Conservation (phyloP, 2,329 filamentous ascomycete genomes). For the Ceratocystis ficicola region DNA sequence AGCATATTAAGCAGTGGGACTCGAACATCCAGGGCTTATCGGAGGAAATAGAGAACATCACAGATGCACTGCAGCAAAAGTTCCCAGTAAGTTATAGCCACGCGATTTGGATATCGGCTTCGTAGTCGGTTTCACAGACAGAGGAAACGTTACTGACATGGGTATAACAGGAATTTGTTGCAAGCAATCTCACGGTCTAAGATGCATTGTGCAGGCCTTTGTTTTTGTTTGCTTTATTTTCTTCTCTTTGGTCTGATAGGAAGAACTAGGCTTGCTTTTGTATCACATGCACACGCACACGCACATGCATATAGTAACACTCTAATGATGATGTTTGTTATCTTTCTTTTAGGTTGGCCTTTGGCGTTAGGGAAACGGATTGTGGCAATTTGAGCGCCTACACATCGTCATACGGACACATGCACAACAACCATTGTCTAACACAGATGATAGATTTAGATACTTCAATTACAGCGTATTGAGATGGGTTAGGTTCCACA, state of each 20-base stretch:
- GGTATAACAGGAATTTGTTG: conserved; percentile 4
- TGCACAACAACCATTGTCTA: not conserved
- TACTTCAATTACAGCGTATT: not conserved
- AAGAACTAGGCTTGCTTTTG: not conserved
- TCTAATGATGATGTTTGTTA: not conserved
- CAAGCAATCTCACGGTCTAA: not conserved
- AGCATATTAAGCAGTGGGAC: conserved; percentile 77
- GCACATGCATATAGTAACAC: not conserved
- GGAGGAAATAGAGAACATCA: conserved; percentile 80
- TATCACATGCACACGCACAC: not conserved
- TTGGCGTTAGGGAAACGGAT: not conserved
- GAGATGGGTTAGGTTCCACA: not conserved
- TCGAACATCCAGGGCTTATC: conserved; percentile 72
- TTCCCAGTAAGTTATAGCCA: conserved; percentile 48
- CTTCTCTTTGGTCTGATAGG: not conserved
- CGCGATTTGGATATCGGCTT: conserved; percentile 19
- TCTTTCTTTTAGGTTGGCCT: not conserved
- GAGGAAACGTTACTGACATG: not conserved
- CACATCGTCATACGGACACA: not conserved
- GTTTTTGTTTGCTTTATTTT: not conserved
- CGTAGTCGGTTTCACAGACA: too few relatives aligned
- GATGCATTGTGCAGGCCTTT: not conserved
- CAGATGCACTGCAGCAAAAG: conserved; percentile 65
- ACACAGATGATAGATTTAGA: not conserved
- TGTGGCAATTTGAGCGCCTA: not conserved